Conservation (phyloP, 208 protist species). For the Strigomonas culicis region DNA sequence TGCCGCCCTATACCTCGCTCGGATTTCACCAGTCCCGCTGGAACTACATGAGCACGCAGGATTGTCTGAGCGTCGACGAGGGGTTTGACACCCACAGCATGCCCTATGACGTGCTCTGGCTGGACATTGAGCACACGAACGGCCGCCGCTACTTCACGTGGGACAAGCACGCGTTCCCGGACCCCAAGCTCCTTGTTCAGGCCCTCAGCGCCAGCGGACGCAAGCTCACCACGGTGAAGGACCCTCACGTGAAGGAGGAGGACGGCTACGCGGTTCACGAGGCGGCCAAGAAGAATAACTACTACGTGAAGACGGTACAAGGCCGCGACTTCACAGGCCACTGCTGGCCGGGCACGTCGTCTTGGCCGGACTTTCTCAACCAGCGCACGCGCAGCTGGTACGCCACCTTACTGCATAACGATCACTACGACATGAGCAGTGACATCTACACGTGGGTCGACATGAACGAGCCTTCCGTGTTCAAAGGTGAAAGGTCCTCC, state of each 20-base stretch:
- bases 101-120: slow-evolving; percentile 98
- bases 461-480: slow-evolving; percentile 99
- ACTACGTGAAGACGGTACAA: slow-evolving; percentile 87
- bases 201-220: slow-evolving; percentile 88
- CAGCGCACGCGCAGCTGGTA: slow-evolving; percentile 93
- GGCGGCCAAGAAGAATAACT: slow-evolving; percentile 52
- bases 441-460: slow-evolving; percentile 98
- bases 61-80: slow-evolving; percentile 86
- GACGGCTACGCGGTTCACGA: slow-evolving; percentile 81
- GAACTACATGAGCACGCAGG: slow-evolving; percentile 95
- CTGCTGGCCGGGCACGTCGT: slow-evolving; percentile 96
- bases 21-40: slow-evolving; percentile 98
- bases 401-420: slow-evolving; percentile 85
- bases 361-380: slow-evolving; percentile 95
- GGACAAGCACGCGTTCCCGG: slow-evolving; percentile 95
- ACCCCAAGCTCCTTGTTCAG: slow-evolving; percentile 87
- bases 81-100: slow-evolving; percentile 96
- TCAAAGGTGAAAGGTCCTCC: slow-evolving; percentile 93
- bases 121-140: slow-evolving; percentile 99
- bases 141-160: slow-evolving; percentile 99
- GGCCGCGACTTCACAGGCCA: slow-evolving; percentile 90
- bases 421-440: slow-evolving; percentile 83
- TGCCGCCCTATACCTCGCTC: slow-evolving; percentile 96
- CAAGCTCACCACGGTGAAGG: slow-evolving; percentile 97
- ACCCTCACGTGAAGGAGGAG: slow-evolving; percentile 97